Evolutionary conservation across 495 filamentous ascomycete species (phyloP).

Genomic region (Sordaria brevicollis): DNA sequence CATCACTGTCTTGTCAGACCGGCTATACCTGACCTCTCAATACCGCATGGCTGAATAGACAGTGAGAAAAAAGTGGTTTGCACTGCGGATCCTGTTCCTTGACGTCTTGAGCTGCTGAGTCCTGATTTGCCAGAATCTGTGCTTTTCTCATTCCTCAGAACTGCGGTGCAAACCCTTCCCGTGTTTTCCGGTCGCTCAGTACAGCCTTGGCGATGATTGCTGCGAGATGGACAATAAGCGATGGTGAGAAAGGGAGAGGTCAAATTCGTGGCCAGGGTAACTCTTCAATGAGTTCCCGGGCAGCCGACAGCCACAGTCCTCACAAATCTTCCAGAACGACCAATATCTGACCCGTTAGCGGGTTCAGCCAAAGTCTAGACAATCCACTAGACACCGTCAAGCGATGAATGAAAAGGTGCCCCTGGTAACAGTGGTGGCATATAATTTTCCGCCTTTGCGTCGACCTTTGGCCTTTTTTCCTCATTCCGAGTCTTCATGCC

Average conservation of each 20-base stretch:
- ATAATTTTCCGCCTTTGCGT: background rate
- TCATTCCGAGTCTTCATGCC: background rate
- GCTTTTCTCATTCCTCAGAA: background rate
- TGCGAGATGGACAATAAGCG: background rate
- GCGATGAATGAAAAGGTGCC: background rate
- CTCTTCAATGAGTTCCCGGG: background rate
- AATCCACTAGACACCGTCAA: background rate
- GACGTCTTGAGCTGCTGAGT: background rate
- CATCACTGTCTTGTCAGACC: background rate
- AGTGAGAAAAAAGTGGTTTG: background rate
- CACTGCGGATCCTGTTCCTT: background rate
- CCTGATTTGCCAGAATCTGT: background rate
- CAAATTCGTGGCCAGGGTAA: background rate
- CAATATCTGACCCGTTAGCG: background rate
- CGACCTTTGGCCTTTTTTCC: background rate
- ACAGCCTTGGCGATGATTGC: background rate
- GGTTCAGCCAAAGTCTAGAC: background rate
- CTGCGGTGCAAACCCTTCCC: background rate
- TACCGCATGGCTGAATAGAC: background rate
- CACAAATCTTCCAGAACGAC: background rate
- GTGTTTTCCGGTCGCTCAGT: background rate
- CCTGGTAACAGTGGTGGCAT: background rate
- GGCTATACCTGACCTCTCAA: background rate
- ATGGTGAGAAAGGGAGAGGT: background rate
- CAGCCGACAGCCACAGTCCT: background rate